Conservation (phyloP, 805 yeast genomes). For the Ogataea zsoltii region DNA sequence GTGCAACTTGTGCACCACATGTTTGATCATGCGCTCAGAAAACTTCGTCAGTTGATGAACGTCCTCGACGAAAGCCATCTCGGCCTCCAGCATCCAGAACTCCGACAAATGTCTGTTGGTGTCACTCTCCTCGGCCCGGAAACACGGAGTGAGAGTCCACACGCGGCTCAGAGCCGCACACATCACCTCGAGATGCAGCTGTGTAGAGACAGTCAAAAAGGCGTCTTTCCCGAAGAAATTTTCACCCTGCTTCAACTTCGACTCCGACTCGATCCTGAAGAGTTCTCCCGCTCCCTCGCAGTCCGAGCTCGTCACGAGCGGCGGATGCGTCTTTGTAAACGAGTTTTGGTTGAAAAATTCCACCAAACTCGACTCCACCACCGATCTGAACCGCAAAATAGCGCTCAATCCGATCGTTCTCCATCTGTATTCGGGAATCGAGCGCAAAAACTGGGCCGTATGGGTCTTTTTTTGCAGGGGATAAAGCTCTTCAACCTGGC, state of each 20-base stretch:
- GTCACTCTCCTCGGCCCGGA: conserved; percentile 89
- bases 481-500: conserved; percentile 61
- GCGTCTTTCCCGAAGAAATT: conserved; percentile 66
- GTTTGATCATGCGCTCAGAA: conserved; percentile 69
- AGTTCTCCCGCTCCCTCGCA: conserved; percentile 98
- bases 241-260: conserved; percentile 23
- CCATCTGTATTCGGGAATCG: conserved; percentile 77
- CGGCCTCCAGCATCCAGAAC: conserved; percentile 98
- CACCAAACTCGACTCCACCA: conserved; percentile 53
- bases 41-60: conserved; percentile 63
- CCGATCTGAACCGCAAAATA: conserved; percentile 71
- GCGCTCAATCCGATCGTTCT: conserved; percentile 66
- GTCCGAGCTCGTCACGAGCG: conserved; percentile 83
- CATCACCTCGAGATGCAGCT: conserved; percentile 82
- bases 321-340: conserved; percentile 80
- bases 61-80: conserved; percentile 63
- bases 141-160: conserved; percentile 89
- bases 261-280: conserved; percentile 52
- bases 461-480: conserved; percentile 85
- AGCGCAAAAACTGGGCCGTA: conserved; percentile 63
- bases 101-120: conserved; percentile 91
- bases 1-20: conserved; percentile 39
- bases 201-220: conserved; percentile 86
- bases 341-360: conserved; percentile 53
- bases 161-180: conserved; percentile 75